Evolutionary conservation across 441 rosid species (phyloP), one percentile per base, ranked within the genome.

Genomic region (Hura crepitans): DNA sequence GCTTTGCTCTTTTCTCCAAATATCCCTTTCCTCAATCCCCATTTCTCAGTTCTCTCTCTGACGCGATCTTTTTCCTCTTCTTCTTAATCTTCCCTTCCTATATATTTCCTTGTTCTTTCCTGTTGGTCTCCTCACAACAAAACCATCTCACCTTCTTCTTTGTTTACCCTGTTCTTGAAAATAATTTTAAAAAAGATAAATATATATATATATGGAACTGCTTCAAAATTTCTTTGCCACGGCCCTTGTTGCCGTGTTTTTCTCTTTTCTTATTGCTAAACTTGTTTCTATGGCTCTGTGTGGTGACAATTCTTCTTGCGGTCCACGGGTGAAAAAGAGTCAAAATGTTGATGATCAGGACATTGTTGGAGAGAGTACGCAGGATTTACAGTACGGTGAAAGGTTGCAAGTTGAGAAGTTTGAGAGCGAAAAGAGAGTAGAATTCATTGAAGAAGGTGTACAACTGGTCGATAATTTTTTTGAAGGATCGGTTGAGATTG

Each of bases 201-300:
- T n/a, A n/a, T n/a, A n/a, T n/a, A n/a, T n/a, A n/a, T n/a, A 5
- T n/a, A 91, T 93, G 98, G 97, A 87, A 83, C 78, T 89, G 75
- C 73, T 82, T 49, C 78, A 65, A 17, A 93, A 93, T 69, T 61
- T 91, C 49, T 20, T 91, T 69, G 43, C 78, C 50, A 88, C 92
- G 10, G 92, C 81, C 35, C 59, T 84, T 63, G 13, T 90, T 72
- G 83, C 96, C 13, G 70, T 89, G 0, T n/a, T 85, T 35, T 80
- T 85, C 70, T 90, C 97, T 69, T 89, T 87, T 72, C 65, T 87
- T 13, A 72, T 94, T 6, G 88, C 93, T n/a, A 86, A 88, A 72
- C 81, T 91, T 50, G 85, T 91, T 9, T 86, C 98, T 15, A 27
- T 71, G 11, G 83, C 82, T 37, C 66, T 57, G 79, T 65, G 75